Conservation (phyloP, 495 filamentous ascomycete species). For the Trichodelitschia bisporula region DNA sequence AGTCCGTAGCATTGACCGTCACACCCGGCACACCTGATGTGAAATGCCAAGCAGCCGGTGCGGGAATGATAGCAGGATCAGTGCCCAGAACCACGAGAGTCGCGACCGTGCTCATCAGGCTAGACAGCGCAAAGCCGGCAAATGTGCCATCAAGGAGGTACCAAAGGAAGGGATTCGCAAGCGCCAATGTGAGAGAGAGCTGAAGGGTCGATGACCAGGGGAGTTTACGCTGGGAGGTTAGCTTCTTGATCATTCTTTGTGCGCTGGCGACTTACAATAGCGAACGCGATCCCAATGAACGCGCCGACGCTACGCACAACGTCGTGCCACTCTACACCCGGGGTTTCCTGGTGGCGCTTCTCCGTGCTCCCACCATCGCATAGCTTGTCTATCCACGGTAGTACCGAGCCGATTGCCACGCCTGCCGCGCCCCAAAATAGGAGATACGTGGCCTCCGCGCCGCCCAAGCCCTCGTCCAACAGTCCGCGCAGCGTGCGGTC, state of each 20-base stretch:
- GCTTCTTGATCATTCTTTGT: conserved; percentile 7
- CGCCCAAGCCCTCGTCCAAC: conserved; percentile 31
- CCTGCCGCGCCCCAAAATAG: conserved; percentile 62
- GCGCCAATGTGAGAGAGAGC: conserved; percentile 68
- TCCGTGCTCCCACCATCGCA: conserved; percentile 18
- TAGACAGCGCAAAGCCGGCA: conserved; percentile 55
- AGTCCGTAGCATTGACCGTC: conserved; percentile 3
- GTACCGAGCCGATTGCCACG: conserved; percentile 44
- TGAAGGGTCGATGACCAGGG: conserved; percentile 90
- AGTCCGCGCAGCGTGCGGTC: conserved; percentile 37
- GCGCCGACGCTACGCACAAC: conserved; percentile 73
- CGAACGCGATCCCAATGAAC: conserved; percentile 90
- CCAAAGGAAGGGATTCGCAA: conserved; percentile 88
- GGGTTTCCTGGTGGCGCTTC: conserved; percentile 8
- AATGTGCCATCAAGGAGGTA: conserved; percentile 81
- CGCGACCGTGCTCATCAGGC: conserved; percentile 44
- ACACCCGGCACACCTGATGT: too few relatives aligned
- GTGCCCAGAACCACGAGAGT: conserved; percentile 46
- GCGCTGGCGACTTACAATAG: conserved; percentile 39
- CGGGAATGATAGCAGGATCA: conserved; percentile 52
- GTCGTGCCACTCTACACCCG: conserved; percentile 50
- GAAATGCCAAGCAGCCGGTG: conserved; percentile 20
- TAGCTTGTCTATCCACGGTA: conserved; percentile 64
- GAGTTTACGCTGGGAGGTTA: conserved; percentile 37
- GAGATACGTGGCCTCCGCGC: conserved; percentile 40